Evolutionary conservation across 1,139 yeast genomes (phyloP).

Genomic region (Spencermartinsiella ligniputridi): DNA sequence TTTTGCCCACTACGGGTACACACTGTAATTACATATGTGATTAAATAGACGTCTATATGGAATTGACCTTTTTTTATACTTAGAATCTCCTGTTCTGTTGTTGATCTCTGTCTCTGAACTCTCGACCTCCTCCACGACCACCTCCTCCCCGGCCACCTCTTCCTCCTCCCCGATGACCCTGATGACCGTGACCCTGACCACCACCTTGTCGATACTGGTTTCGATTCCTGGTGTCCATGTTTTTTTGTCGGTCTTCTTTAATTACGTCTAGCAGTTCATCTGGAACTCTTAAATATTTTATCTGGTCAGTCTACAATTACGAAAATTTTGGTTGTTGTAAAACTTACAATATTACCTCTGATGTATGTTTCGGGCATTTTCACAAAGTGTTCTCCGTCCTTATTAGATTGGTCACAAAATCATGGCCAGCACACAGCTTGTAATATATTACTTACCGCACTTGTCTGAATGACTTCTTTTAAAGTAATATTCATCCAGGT

Average conservation of each 20-base stretch:
- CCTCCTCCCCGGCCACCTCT: slow-evolving; percentile 22
- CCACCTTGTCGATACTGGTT: slow-evolving; percentile 41
- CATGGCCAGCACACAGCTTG: slow-evolving; percentile 4
- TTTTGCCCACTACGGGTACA: too few relatives aligned
- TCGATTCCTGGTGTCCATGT: slow-evolving; percentile 46
- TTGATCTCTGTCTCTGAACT: too few relatives aligned
- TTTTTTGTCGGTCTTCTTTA: slow-evolving; percentile 79
- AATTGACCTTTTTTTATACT: neutral
- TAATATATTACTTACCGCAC: slow-evolving; percentile 39
- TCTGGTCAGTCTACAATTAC: slow-evolving; percentile 21
- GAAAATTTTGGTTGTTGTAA: slow-evolving; percentile 1
- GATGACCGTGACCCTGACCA: slow-evolving; percentile 20
- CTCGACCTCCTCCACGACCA: slow-evolving; percentile 15
- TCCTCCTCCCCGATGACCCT: slow-evolving; percentile 21
- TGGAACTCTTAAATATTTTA: slow-evolving; percentile 62
- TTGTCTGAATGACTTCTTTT: slow-evolving; percentile 69
- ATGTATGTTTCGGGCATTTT: slow-evolving; percentile 76
- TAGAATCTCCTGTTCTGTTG: neutral
- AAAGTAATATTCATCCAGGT: slow-evolving; percentile 94
- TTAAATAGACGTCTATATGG: slow-evolving; percentile 5
- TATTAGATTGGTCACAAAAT: too few relatives aligned
- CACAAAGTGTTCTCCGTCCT: slow-evolving; percentile 58
- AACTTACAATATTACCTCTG: slow-evolving; percentile 63
- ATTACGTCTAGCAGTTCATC: slow-evolving; percentile 47
- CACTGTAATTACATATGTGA: neutral